Percentiles rank a stretch among this genome's conserved stretches.
These are phyloP conservation scores for Rhododendron henanense DNA, from an alignment of 148 eudicot genomes.

Conservation along the genomic window DNA sequence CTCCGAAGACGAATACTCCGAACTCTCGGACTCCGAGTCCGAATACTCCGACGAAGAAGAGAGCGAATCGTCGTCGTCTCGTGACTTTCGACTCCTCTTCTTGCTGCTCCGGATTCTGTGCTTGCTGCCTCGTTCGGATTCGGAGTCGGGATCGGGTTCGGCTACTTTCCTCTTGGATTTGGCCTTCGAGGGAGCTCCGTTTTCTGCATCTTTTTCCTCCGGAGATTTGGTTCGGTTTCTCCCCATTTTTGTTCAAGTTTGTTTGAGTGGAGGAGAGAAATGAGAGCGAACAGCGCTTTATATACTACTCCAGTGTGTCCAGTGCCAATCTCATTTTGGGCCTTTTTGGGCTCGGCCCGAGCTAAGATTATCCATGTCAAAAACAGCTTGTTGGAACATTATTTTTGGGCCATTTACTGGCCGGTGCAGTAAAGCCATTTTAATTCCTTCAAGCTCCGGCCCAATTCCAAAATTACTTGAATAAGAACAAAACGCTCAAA, in stretches of 20 bases:
- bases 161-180: slow-evolving; percentile 27
- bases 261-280: neutral
- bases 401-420: no score
- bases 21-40: slow-evolving; percentile 31
- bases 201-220: slow-evolving; percentile 18
- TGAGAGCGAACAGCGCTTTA: neutral
- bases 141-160: slow-evolving; percentile 23
- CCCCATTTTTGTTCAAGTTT: slow-evolving; percentile 17
- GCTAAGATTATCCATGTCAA: no score
- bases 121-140: slow-evolving; percentile 28
- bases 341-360: neutral
- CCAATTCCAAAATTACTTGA: no score
- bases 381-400: no score
- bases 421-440: no score
- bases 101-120: slow-evolving; percentile 24
- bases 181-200: slow-evolving; percentile 16
- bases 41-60: slow-evolving; percentile 32
- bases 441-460: no score
- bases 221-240: slow-evolving; percentile 16
- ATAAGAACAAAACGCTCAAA: no score
- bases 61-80: slow-evolving; percentile 26
- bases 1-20: slow-evolving; percentile 28
- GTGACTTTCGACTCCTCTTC: slow-evolving; percentile 26
- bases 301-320: neutral
- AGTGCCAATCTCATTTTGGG: neutral